Evolutionary conservation across 2,329 filamentous ascomycete species (phyloP), one percentile per base, ranked within the genome.

Genomic region (Verticillium isaacii): DNA sequence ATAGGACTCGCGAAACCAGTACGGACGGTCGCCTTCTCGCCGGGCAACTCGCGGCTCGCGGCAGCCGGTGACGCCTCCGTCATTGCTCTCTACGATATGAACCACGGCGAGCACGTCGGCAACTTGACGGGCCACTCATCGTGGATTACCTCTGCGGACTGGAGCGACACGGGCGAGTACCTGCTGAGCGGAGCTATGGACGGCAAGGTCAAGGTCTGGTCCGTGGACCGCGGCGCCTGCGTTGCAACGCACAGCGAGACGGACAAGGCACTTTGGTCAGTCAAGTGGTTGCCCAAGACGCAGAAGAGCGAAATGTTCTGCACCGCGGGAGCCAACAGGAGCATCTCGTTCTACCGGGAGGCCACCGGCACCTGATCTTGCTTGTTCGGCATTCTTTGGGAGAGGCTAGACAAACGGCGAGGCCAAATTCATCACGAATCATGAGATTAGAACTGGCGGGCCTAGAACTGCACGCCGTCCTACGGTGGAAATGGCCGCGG

Each of bases 141-240:
- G 5, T 99, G 94, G 95, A 88, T 99, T 67, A 90, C 94, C 64
- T 90, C 90, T 36, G 80, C 98, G 54, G 92, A 97, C 73, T 99
- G 94, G 92, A 98, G 89, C 73, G 86, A 91, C 70, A 96, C 91
- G 5, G 95, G 95, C 57, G 94, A 98, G 76, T 97, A 91, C 74
- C 80, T 99, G 14, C 82, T 98, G 2, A 96, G 90, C 70, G 92
- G 92, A 57, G 88, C 90, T 1, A 92, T 96, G 74, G 93, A 98
- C 71, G 94, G 95, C 41, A 97, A 96, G 75, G 92, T 91, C 64
- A 97, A 97, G 76, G 91, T 98, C 34, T 99, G 95, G 95, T 94
- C 92, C 34, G 85, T 97, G 63, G 93, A 97, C 69, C 85, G 88
- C 37, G 85, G 87, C 61, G 82, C 83, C 5, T 98, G 95, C 72